Evolutionary conservation across 768 basidiomycete genomes (phyloP).

Genomic region (Phanerochaete carnosa): DNA sequence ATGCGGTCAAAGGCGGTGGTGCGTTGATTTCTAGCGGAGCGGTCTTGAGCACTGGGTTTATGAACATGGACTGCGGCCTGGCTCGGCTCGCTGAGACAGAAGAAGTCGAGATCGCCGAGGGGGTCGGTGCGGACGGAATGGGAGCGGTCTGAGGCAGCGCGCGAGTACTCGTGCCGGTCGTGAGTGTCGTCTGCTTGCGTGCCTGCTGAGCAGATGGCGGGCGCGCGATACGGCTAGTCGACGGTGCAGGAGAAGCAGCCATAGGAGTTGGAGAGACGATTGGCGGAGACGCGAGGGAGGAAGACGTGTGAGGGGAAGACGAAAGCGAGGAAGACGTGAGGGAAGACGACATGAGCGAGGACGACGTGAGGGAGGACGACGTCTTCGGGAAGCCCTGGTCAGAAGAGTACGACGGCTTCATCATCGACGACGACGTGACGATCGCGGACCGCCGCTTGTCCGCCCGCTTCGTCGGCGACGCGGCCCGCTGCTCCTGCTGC

Average conservation of each 20-base stretch:
- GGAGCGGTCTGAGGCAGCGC: background rate
- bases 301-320: background rate
- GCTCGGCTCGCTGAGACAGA: conserved; percentile 38
- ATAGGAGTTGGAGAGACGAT: background rate
- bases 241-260: background rate
- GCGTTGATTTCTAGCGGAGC: conserved; percentile 39
- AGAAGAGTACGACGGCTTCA: conserved; percentile 9
- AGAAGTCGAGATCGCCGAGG: conserved; percentile 17
- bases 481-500: conserved; percentile 10
- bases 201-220: conserved; percentile 29
- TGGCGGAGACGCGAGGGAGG: background rate
- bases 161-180: background rate
- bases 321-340: background rate
- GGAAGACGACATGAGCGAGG: background rate
- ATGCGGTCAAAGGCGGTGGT: conserved; percentile 28
- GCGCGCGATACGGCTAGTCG: conserved; percentile 1
- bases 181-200: conserved; percentile 26
- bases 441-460: conserved; percentile 22
- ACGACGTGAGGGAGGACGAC: background rate
- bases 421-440: conserved; percentile 19
- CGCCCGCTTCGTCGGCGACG: conserved; percentile 4
- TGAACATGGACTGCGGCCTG: conserved; percentile 81
- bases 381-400: background rate
- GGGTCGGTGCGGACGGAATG: conserved; percentile 5
- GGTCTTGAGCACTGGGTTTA: conserved; percentile 50